Evolutionary conservation across 352 stramenopile genomes (phyloP), one percentile per base, ranked within the genome.

Genomic region (Saprolegnia parasitica): DNA sequence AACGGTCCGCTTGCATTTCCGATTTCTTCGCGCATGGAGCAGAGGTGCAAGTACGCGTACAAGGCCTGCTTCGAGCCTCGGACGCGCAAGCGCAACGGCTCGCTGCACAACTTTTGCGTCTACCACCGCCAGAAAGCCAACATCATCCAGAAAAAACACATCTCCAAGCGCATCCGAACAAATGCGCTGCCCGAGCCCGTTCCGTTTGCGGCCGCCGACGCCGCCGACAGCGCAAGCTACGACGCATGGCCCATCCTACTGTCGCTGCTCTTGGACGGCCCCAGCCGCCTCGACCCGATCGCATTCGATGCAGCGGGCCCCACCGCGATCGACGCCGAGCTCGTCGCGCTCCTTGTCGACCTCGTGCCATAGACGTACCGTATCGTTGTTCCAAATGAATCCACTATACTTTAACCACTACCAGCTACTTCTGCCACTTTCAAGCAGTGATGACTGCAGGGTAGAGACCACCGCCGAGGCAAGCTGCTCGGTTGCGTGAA

Each of bases 141-240:
- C 23, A 24, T 55, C n/a, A 55, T 55, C 23, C 47, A 55, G 23
- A 55, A 55, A 5, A 55, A 55, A 55, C 47, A 55, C 24, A 55
- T 55, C 24, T 55, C n/a, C n/a, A 55, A 55, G 24, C n/a, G 47
- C n/a, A 5, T 5, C 5, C 2, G 24, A 55, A 55, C 29, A 2
- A 35, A 35, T 6, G 29, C 29, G 29, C 29, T 35, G 29, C 29
- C 29, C 29, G 29, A 35, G 29, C 29, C 29, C 29, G 29, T 35
- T 2, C 29, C 29, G 29, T 35, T 35, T 5, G 29, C 29, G 29
- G 29, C 29, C 29, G 29, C 2, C 29, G 29, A 35, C 29, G 29
- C 29, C 29, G 29, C 2, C 29, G 5, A 35, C 29, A 35, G 5
- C 29, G 5, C 2, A 2, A 6, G 29, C 29, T 35, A 35, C 29